phyloP scores from a whole-genome alignment of 1,139 yeast genomes.

The Meyerozyma smithsonii region DNA sequence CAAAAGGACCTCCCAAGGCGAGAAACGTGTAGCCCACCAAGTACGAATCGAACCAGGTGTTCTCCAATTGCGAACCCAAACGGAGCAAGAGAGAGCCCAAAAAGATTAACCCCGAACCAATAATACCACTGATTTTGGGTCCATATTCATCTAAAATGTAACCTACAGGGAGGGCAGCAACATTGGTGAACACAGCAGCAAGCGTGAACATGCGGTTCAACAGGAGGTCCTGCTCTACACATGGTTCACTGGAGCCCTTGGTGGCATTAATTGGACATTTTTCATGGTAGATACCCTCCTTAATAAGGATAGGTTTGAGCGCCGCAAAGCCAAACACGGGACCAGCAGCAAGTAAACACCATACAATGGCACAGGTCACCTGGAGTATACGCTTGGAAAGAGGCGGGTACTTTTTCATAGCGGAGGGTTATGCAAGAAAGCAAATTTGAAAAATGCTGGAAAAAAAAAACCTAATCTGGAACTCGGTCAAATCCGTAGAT shows the following conservation, averaged over 20 bases:
- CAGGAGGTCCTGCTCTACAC: conserved; percentile 40
- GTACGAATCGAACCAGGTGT: conserved; percentile 33
- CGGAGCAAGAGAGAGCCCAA: conserved; percentile 35
- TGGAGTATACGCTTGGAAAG: conserved; percentile 18
- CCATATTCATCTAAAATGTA: conserved; percentile 37
- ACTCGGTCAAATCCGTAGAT: conserved; percentile 1
- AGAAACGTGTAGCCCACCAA: conserved; percentile 35
- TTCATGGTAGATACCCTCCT: conserved; percentile 36
- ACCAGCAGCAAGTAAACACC: conserved; percentile 45
- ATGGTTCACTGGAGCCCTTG: conserved; percentile 21
- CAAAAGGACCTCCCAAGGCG: conserved; percentile 47
- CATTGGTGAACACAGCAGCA: conserved; percentile 42
- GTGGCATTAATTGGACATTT: conserved; percentile 24
- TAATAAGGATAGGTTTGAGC: conserved; percentile 38
- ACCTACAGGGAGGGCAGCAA: conserved; percentile 40
- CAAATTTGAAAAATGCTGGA: not conserved
- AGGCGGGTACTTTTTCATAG: conserved; percentile 7
- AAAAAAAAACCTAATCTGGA: not conserved
- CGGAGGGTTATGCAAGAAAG: not conserved
- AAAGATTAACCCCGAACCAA: conserved; percentile 36
- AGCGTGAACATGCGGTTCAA: conserved; percentile 44
- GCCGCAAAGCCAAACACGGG: conserved; percentile 48
- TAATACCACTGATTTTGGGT: conserved; percentile 39
- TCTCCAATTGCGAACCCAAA: conserved; percentile 21
- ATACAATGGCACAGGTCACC: conserved; percentile 32